A percentile compares a stretch with the other conserved stretches of the same genome.
Evolutionary conservation across 2,329 filamentous ascomycete species (phyloP).

Genomic region (Penicillium sclerotigenum): DNA sequence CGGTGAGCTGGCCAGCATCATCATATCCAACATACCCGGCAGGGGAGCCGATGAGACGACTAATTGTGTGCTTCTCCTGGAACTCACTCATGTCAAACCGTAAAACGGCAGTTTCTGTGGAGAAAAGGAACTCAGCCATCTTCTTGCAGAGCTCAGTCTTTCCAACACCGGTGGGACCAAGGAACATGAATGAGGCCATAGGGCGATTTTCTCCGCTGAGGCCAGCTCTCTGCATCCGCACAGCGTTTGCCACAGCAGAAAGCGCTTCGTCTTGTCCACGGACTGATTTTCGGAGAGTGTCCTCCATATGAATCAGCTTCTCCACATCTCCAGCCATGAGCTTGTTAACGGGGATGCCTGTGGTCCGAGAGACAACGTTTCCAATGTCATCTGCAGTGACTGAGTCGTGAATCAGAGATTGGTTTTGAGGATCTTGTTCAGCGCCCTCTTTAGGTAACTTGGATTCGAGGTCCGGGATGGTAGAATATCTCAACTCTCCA

Average conservation of each 20-base stretch:
- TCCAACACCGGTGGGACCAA: slow-evolving; percentile 92
- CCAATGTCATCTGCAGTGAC: slow-evolving; percentile 96
- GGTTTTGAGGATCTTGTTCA: slow-evolving; percentile 45
- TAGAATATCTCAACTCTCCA: slow-evolving; percentile 85
- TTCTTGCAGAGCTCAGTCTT: slow-evolving; percentile 98
- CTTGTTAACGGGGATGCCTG: slow-evolving; percentile 89
- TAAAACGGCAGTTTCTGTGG: slow-evolving; percentile 83
- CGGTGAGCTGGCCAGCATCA: slow-evolving; percentile 91
- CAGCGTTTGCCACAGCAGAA: slow-evolving; percentile 84
- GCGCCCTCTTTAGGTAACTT: slow-evolving; percentile 73
- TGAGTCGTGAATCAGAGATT: slow-evolving; percentile 80
- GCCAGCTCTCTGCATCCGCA: slow-evolving; percentile 88
- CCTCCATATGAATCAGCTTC: slow-evolving; percentile 94
- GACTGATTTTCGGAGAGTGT: slow-evolving; percentile 75
- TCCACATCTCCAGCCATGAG: slow-evolving; percentile 91
- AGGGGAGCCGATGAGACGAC: slow-evolving; percentile 84
- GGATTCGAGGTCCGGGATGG: slow-evolving; percentile 75
- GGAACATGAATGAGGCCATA: slow-evolving; percentile 93
- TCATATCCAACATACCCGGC: slow-evolving; percentile 97
- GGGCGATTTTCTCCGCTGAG: slow-evolving; percentile 88
- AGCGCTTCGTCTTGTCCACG: slow-evolving; percentile 93
- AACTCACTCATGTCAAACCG: slow-evolving; percentile 98
- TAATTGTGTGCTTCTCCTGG: slow-evolving; percentile 95
- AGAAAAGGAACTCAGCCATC: slow-evolving; percentile 88
- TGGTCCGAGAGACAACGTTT: slow-evolving; percentile 82